Base-by-base conservation (phyloP, 2,329 filamentous ascomycete genomes). In the Fulvia fulva region DNA sequence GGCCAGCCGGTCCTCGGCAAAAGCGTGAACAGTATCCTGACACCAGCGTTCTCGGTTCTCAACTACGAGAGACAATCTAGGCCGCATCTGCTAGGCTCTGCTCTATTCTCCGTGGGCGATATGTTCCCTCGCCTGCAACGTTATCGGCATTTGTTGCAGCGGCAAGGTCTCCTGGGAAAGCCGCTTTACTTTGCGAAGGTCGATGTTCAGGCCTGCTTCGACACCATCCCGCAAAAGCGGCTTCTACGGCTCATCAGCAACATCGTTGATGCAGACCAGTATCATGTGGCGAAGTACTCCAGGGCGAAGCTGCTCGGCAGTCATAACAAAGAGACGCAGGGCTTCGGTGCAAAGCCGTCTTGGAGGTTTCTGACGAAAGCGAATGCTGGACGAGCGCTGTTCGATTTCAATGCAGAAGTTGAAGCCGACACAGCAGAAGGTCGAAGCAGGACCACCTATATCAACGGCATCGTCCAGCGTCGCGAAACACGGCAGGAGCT, bases 121-220 rank as follows among this genome's bases (percentile, higher is more conserved):
- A 85, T 99, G 44, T 91, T 94, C 66, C 76, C 78, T 12, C 86
- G 85, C 21, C 75, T 99, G 22, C 88, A 87, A 60, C 67, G 64
- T 0, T 97, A 96, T 76, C 88, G 87, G 63, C 67, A 74, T 1
- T 73, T 64, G 0, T 71, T 88, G 11, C 47, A 64, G 25, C 53
- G 69, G 30, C 68, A 71, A 23, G 73, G 74, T 0, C 58, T 73
- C 1, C 62, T 63, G 0, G 66, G 74, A 0, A 67, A 70, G 8
- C 78, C 74, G 4, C 75, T 97, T 1, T 97, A 89, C 74, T 96
- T 97, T 74, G 92, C 87, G 60, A 99, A 99, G 71, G 80, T 96
- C 12, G 94, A 99, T 69, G 92, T 99, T 21, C 84, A 90, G 70
- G 86, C 90, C 1, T 96, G 93, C 66, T 99, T 97, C 71, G 94